Conservation (phyloP, 305 asterid species). For the Andrographis paniculata region DNA sequence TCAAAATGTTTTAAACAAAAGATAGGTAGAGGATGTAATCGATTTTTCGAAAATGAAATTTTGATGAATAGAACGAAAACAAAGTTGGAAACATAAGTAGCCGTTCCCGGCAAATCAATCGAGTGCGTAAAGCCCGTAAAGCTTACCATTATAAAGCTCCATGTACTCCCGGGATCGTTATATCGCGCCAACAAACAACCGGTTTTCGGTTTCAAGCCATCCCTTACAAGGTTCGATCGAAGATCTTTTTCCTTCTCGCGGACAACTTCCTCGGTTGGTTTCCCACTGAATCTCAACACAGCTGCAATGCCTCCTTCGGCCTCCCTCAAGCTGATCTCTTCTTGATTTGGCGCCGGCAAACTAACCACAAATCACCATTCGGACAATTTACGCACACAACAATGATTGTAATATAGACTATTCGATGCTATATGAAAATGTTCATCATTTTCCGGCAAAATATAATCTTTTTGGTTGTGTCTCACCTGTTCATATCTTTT, state of each 20-base stretch:
- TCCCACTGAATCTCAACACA: constrained; percentile 69
- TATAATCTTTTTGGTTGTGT: neutral
- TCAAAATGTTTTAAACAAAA: no score
- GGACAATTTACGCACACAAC: neutral
- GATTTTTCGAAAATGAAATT: no score
- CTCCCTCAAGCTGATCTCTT: constrained; percentile 46
- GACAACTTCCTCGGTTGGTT: constrained; percentile 56
- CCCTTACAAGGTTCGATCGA: constrained; percentile 34
- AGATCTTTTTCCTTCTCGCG: constrained; percentile 52
- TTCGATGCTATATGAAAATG: no score
- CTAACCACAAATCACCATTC: constrained; percentile 28
- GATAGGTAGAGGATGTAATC: no score
- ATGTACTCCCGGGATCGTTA: constrained; percentile 81
- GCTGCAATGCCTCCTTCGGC: constrained; percentile 84
- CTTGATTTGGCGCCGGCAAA: constrained; percentile 72
- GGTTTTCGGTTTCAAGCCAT: constrained; percentile 46
- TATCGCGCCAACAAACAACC: constrained; percentile 83
- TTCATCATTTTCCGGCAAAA: no score
- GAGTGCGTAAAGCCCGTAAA: neutral
- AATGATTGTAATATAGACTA: no score
- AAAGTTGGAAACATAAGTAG: neutral
- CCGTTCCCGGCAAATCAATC: neutral
- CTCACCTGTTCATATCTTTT: constrained; percentile 64
- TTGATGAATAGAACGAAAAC: neutral
- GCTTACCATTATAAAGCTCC: constrained; percentile 64